These are phyloP conservation scores for Calonectria crousiana DNA, from an alignment of 2,329 filamentous ascomycete genomes.

Conservation along the genomic window DNA sequence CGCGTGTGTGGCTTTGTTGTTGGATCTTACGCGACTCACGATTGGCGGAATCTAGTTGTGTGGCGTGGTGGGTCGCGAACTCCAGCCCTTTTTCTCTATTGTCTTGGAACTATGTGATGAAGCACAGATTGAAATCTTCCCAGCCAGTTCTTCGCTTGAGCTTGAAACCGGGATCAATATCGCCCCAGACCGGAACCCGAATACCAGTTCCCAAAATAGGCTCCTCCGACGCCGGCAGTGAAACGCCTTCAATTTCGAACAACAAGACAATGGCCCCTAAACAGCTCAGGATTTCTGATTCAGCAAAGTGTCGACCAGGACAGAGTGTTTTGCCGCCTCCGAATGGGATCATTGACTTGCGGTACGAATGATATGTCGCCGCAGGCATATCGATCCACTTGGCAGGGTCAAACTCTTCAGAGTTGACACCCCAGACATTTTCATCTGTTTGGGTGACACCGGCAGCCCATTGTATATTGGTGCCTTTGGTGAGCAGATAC, in stretches of 20 bases:
- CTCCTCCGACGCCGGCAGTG: not conserved
- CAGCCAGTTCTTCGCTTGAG: not conserved
- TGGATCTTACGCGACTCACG: not conserved
- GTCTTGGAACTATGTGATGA: not conserved
- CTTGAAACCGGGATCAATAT: not conserved
- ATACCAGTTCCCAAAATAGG: not conserved
- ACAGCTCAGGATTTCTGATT: conserved; percentile 18
- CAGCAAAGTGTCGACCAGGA: conserved; percentile 23
- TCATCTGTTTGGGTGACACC: conserved; percentile 9
- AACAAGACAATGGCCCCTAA: not conserved
- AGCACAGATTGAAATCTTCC: conserved; percentile 1
- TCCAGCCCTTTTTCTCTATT: not conserved
- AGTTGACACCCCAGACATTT: conserved; percentile 18
- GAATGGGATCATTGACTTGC: conserved; percentile 22
- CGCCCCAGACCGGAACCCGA: not conserved
- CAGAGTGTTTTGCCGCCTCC: conserved; percentile 25
- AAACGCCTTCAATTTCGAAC: conserved; percentile 14
- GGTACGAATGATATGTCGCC: not conserved
- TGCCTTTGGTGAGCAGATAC: conserved; percentile 25
- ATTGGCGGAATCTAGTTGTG: not conserved
- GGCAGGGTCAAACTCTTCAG: not conserved
- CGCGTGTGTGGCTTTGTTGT: not conserved
- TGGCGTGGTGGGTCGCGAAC: not conserved
- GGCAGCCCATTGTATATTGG: conserved; percentile 18
- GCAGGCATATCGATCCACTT: not conserved